These are phyloP conservation scores for Letharia lupina DNA, from an alignment of 495 filamentous ascomycete species.

Conservation along the genomic window DNA sequence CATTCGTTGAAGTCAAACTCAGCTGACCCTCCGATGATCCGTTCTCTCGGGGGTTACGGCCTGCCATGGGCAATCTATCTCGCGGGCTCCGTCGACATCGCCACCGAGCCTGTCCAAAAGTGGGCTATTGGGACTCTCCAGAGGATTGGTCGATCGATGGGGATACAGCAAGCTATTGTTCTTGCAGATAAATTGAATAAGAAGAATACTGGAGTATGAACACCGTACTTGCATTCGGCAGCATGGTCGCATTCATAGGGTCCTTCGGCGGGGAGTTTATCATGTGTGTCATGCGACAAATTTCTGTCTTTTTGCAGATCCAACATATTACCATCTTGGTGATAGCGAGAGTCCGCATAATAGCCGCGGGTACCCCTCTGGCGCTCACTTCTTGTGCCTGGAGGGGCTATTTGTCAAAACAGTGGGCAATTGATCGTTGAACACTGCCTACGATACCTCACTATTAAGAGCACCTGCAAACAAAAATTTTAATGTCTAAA, in stretches of 20 bases:
- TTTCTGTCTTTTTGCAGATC: neutral
- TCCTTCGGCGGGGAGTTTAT: neutral
- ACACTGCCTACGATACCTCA: too few relatives aligned
- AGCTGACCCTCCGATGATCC: neutral
- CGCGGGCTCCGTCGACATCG: constrained; percentile 33
- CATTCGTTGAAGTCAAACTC: neutral
- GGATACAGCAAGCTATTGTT: constrained; percentile 42
- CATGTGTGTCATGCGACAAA: neutral
- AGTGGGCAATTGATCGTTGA: too few relatives aligned
- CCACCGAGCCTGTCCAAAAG: constrained; percentile 30
- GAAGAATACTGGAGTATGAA: neutral
- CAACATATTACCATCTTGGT: neutral
- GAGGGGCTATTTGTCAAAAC: too few relatives aligned
- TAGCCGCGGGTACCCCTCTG: too few relatives aligned
- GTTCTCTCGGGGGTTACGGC: neutral
- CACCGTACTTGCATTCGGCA: neutral
- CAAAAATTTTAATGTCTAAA: too few relatives aligned
- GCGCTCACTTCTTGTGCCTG: too few relatives aligned
- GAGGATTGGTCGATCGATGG: constrained; percentile 38
- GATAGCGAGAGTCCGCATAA: neutral
- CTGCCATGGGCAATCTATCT: constrained; percentile 42
- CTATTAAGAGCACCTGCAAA: too few relatives aligned
- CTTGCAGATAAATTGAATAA: constrained; percentile 29
- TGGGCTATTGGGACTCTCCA: constrained; percentile 39
- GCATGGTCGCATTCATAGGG: neutral